Evolutionary conservation across 2,329 filamentous ascomycete genomes (phyloP), one percentile per base, ranked within the genome.

Genomic region (Ophiosphaerella korrae): DNA sequence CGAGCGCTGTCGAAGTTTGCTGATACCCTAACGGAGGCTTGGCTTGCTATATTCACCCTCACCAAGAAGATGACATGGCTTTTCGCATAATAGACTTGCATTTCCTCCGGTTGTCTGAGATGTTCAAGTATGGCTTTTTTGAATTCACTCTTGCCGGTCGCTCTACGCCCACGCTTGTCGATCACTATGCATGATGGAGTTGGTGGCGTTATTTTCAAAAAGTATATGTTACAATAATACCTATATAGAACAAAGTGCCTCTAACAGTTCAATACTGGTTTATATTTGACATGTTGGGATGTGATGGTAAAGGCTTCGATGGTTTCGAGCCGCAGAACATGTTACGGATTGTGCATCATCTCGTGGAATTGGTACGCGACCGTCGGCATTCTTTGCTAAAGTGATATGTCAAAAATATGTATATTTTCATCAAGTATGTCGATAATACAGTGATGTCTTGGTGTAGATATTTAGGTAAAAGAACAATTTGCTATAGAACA

Each of bases 11-110:
- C 58, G 55, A 55, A 51, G 56, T 62, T 63, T 59, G 57, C 57
- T 64, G 67, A 69, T 70, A 70, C 67, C 67, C 67, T 55, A 52
- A 56, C 57, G 59, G 52, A 51, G 57, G 58, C 58, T 55, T 57
- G 50, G 52, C 51, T 48, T 44, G 52, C 61, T 50, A 40, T 16
- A 50, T 21, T 18, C 48, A 26, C 46, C 48, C 29, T 2, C 34
- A 18, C 16, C 24, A 29, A 7, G 21, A 52, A 50, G 41, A 36
- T 26, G 48, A 48, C 47, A 56, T 54, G 52, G 48, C 49, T 48
- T 49, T 43, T 42, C 39, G 29, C 41, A 45, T 53, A 48, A 58
- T 70, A 68, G 67, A 71, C 61, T 68, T 64, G 60, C 52, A 67
- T 65, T 58, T 58, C 53, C 51, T 55, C 60, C 46, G 42, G 26